Percentiles rank a stretch among this genome's conserved stretches.
Conservation (phyloP, 139 green algal species). For the Volvox africanus region DNA sequence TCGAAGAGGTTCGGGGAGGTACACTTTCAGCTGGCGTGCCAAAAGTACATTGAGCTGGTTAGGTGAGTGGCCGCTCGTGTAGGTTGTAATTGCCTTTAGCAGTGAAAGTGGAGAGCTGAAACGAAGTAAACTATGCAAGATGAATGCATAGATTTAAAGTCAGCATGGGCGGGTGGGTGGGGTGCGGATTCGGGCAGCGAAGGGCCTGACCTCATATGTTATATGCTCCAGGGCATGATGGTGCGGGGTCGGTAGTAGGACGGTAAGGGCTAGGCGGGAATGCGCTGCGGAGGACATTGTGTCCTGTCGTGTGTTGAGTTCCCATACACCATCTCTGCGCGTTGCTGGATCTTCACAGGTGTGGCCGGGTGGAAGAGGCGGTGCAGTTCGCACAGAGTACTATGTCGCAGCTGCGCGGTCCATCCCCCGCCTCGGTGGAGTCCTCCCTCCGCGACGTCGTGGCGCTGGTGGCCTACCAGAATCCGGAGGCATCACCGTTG, state of each 20-base stretch:
- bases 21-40: constrained; percentile 76
- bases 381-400: constrained; percentile 66
- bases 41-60: constrained; percentile 88
- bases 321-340: too few relatives aligned
- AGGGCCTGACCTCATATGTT: too few relatives aligned
- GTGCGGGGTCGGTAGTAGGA: too few relatives aligned
- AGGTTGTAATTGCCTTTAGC: too few relatives aligned
- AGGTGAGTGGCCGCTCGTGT: constrained; percentile 50
- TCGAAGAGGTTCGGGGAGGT: constrained; percentile 55
- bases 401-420: constrained; percentile 59
- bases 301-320: too few relatives aligned
- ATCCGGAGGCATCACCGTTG: constrained; percentile 70
- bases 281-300: too few relatives aligned
- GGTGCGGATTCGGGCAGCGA: background rate
- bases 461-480: constrained; percentile 84
- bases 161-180: background rate
- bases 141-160: background rate
- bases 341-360: constrained; percentile 31
- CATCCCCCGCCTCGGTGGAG: background rate
- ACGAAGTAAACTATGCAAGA: background rate
- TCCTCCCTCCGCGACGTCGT: constrained; percentile 72
- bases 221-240: too few relatives aligned
- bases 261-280: too few relatives aligned
- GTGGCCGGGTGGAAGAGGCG: constrained; percentile 61
- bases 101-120: too few relatives aligned